Percentiles rank a stretch among this genome's conserved stretches.
phyloP scores from a whole-genome alignment of 495 filamentous ascomycete genomes.

The Penicillium simplicissimum region DNA sequence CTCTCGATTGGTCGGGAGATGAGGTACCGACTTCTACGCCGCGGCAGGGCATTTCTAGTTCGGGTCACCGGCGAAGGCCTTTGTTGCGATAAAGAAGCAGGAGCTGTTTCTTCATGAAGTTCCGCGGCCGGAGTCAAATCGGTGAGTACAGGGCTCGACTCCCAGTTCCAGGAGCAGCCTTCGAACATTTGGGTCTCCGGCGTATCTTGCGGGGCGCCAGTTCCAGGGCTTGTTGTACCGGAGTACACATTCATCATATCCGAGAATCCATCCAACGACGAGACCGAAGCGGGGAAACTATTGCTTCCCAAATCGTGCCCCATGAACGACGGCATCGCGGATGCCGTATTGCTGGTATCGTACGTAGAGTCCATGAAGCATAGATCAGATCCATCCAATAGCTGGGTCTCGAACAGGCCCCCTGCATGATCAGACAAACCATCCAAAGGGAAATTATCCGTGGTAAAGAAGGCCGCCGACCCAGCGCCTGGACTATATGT shows the following conservation, averaged over 20 bases:
- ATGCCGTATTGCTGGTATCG: neutral
- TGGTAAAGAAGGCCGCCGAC: neutral
- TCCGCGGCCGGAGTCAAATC: neutral
- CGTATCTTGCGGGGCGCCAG: neutral
- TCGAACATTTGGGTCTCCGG: neutral
- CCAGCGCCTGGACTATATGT: no score
- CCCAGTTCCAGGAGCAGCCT: neutral
- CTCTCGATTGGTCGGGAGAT: constrained; percentile 2
- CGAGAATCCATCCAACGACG: constrained; percentile 1
- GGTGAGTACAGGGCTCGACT: neutral
- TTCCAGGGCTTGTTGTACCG: neutral
- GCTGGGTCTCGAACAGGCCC: neutral
- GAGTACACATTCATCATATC: constrained; percentile 3
- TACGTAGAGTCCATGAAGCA: neutral
- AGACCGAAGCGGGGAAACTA: constrained; percentile 1
- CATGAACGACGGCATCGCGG: neutral
- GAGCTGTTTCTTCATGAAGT: neutral
- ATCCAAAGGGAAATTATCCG: neutral
- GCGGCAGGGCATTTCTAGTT: constrained; percentile 5
- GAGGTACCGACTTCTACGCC: constrained; percentile 18
- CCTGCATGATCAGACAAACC: neutral
- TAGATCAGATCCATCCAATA: neutral
- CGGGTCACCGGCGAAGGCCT: neutral
- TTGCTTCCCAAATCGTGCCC: neutral
- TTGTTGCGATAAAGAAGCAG: neutral